Evolutionary conservation across 164 flowering plant species (phyloP), one percentile per base, ranked within the genome.

Genomic region (Cinnamomum micranthum): DNA sequence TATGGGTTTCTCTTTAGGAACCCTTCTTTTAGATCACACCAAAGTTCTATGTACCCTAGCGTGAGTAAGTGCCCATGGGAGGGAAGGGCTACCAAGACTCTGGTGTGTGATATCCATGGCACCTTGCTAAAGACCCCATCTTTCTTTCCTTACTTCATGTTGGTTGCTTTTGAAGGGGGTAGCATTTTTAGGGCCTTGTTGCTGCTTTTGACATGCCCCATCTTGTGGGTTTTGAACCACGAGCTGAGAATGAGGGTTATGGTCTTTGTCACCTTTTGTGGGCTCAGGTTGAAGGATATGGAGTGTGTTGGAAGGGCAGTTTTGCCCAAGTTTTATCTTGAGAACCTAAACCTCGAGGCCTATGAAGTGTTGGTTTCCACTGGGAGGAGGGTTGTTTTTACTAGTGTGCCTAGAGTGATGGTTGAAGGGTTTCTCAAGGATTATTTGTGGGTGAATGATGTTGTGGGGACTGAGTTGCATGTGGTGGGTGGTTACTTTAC

Each of bases 151-250:
- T 94, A 79, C 74, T 94, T 92, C 88, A 92, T 94, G 97, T 84
- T 94, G 5, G 92, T 92, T 76, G 92, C 97, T 24, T 91, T 94
- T 73, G 98, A 94, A 80, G 97, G 89, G 69, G 97, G 98, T 2
- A 79, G 89, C 82, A 77, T 90, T 28, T 14, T 92, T 1, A 88
- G 98, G 75, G 94, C 97, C 2, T 77, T 92, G 15, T 9, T 90
- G 3, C 73, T 94, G 79, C 86, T 94, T 22, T 19, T 87, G 0
- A 81, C 87, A 1, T 85, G 72, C 55, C 91, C 93, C 3, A 1
- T 91, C 20, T 60, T 88, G 64, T 80, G 81, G 73, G 65, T 88
- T 12, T 35, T 91, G 80, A 75, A 81, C 70, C 67, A 84, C 58
- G 83, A 87, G 50, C 65, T 82, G 3, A 72, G 79, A 25, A 68